A percentile compares a stretch with the other conserved stretches of the same genome.
These are phyloP conservation scores for Candida rishiriensis DNA, from an alignment of 805 yeast species.

Conservation along the genomic window DNA sequence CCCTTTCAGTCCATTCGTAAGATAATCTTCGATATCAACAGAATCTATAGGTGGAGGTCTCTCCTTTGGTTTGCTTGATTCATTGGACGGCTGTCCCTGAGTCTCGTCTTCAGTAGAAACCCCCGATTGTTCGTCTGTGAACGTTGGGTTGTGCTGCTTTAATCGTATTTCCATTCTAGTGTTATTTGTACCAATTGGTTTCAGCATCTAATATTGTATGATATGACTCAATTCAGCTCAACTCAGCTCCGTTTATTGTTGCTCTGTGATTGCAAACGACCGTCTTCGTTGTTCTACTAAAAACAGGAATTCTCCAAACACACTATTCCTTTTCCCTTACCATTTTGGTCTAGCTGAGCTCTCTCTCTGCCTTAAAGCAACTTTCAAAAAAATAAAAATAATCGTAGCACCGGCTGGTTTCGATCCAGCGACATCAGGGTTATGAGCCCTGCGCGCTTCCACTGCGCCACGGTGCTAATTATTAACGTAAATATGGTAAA, in stretches of 20 bases:
- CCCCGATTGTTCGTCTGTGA: constrained; percentile 10
- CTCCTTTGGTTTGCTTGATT: neutral
- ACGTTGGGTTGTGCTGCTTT: constrained; percentile 22
- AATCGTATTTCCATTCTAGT: constrained; percentile 14
- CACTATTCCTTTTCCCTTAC: neutral
- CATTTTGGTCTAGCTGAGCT: too few species aligned
- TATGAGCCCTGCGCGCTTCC: constrained; percentile 99
- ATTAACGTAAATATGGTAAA: too few species aligned
- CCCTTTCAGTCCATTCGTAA: constrained; percentile 16
- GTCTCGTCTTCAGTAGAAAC: neutral
- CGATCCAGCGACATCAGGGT: constrained; percentile 98
- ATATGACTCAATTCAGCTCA: neutral
- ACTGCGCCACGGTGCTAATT: constrained; percentile 98
- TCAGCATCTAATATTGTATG: neutral
- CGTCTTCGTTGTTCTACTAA: too few species aligned
- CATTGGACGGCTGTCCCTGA: too few species aligned
- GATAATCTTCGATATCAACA: constrained; percentile 32
- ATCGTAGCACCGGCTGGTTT: constrained; percentile 86
- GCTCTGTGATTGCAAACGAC: too few species aligned
- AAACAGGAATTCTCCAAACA: too few species aligned
- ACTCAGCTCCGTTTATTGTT: too few species aligned
- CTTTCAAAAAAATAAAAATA: constrained; percentile 21
- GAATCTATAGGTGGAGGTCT: constrained; percentile 9
- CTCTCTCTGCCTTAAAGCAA: too few species aligned
- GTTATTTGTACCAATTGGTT: neutral